Base-by-base conservation (phyloP, 108 stramenopile species). In the Fragilaria crotonensis region DNA sequence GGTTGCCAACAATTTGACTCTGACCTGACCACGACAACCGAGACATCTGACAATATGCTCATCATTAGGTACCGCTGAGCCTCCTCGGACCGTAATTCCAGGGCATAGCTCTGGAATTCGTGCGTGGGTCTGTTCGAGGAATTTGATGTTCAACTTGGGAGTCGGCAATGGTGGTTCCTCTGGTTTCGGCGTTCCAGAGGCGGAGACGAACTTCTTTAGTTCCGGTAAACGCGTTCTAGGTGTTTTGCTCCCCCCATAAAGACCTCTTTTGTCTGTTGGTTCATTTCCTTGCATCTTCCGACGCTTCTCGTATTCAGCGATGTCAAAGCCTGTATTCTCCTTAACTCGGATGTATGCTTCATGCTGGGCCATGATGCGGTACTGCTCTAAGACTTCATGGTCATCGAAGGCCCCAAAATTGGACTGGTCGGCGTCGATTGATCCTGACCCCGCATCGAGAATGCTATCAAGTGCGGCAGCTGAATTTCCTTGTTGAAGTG, bases 281-380 rank as follows among this genome's bases (percentile, higher is more conserved):
- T 60, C 41, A 45, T 45, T 11, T 27, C 41, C 51, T 28, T 63
- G 57, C 27, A 52, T n/a, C 47, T 73, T 59, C 26, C 61, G 48
- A 29, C 53, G 33, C 31, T 67, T 46, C 45, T 67, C 66, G 30
- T 73, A 73, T 25, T 73, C 62, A 1, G 36, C 56, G 50, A 63
- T 67, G 52, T 75, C 73, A 61, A 75, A 75, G 31, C 73, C 73
- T 5, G 56, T 65, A 33, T 69, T 75, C 20, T 64, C 67, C 56
- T 62, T 68, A 52, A 75, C 67, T 11, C 73, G 67, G 22, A 65
- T 45, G 25, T 5, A 56, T n/a, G 73, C 73, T 65, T 75, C 73
- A 18, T 70, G 50, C 29, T 68, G 73, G 0, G 73, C 73, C 73
- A 75, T 75, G 48, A 75, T 68, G 41, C 59, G 63, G 52, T 75